phyloP scores from a whole-genome alignment of 2,329 filamentous ascomycete species.

The Neofusicoccum laricinum region DNA sequence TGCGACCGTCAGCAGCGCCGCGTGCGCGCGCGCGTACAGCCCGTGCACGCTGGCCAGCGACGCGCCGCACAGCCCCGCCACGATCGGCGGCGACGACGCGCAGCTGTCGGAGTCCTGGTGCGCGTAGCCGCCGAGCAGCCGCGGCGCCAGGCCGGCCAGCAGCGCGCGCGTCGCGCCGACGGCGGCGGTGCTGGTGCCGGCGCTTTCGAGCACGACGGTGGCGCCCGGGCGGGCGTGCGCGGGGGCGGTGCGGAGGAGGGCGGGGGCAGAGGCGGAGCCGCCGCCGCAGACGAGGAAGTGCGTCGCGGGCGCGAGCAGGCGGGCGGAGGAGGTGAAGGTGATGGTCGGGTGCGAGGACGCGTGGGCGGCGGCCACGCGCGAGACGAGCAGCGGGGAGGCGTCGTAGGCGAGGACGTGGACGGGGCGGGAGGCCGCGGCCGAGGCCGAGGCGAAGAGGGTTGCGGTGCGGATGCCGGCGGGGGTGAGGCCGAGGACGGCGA shows the following conservation, averaged over 20 bases:
- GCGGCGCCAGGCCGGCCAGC: background rate
- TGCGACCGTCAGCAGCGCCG: background rate
- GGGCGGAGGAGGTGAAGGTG: no score
- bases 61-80: background rate
- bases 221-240: background rate
- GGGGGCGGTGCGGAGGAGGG: background rate
- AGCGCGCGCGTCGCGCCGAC: background rate
- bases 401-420: background rate
- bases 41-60: background rate
- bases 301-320: background rate
- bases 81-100: background rate
- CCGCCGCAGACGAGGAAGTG: no score
- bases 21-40: background rate
- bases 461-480: background rate
- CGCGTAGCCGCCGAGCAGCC: no score
- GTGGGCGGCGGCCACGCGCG: background rate
- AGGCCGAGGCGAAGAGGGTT: background rate
- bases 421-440: no score
- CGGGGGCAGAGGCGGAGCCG: background rate
- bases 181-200: background rate
- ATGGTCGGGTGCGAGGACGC: no score
- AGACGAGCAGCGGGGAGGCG: background rate
- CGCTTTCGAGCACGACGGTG: background rate
- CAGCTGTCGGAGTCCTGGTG: no score
- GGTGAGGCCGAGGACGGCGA: background rate